Conservation (phyloP, 441 rosid species). For the Croton laevigatus region DNA sequence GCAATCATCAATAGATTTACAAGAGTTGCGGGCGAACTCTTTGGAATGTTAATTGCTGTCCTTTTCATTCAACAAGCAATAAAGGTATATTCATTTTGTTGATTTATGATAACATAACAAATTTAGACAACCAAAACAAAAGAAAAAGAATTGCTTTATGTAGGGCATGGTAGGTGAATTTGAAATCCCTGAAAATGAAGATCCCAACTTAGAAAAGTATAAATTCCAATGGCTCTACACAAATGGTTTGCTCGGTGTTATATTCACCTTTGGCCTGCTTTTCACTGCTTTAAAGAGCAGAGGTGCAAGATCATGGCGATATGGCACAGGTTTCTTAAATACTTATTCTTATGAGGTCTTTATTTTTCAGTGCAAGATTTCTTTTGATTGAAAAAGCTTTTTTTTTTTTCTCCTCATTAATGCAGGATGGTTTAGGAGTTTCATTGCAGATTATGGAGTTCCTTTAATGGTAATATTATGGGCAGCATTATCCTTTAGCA, state of each 20-base stretch:
- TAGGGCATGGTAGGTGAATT: slow-evolving; percentile 44
- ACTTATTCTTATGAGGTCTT: no score
- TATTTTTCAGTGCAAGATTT: background rate
- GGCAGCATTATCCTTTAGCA: slow-evolving; percentile 34
- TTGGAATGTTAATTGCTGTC: slow-evolving; percentile 46
- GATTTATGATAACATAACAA: background rate
- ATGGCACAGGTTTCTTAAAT: slow-evolving; percentile 30
- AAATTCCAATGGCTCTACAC: slow-evolving; percentile 37
- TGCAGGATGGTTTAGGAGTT: slow-evolving; percentile 41
- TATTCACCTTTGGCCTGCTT: slow-evolving; percentile 35
- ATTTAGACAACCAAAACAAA: background rate
- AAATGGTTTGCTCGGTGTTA: slow-evolving; percentile 39
- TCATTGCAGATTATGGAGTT: slow-evolving; percentile 44
- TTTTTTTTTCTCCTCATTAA: background rate
- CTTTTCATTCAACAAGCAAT: slow-evolving; percentile 45
- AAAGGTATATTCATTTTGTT: slow-evolving; percentile 22
- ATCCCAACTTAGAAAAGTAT: slow-evolving; percentile 21
- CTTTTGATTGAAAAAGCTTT: background rate
- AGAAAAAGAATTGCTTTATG: no score
- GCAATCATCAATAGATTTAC: slow-evolving; percentile 36
- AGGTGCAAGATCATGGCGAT: slow-evolving; percentile 40
- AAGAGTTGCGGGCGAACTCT: slow-evolving; percentile 45
- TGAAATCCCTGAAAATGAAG: slow-evolving; percentile 28
- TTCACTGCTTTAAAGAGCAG: slow-evolving; percentile 36
- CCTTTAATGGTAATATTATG: slow-evolving; percentile 35